Evolutionary conservation across 306 rosid species (phyloP), one percentile per base, ranked within the genome.

Genomic region (Morella rubra): DNA sequence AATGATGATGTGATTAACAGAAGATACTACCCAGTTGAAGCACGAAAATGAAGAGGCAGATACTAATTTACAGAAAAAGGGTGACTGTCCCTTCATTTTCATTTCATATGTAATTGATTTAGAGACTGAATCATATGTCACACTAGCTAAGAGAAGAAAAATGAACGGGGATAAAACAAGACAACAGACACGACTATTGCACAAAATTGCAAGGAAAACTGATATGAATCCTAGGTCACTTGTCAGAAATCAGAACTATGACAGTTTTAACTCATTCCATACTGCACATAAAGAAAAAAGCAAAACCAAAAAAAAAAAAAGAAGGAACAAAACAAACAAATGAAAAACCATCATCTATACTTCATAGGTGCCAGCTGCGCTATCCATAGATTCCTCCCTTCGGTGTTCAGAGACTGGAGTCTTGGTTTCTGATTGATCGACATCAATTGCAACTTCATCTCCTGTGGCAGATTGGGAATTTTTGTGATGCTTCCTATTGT

Each of bases 351-450:
- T 69, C 27, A 22, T 81, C 89, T 89, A 96, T 75, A 85, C 64
- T 75, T 92, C 92, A 83, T 76, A 90, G 73, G 81, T 83, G 83
- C 89, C 97, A 65, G 82, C 81, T 50, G 81, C 72, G 82, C 99
- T 92, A 80, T 96, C 99, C 79, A 87, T 81, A 44, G 99, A 96
- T 55, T 88, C 98, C n/a, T 92, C 93, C 80, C 99, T 89, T 47
- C 82, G 47, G 76, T 95, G 98, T 54, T 82, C 83, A 40, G 83
- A 51, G 71, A 68, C 69, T 60, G 79, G 64, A 78, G 49, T 74
- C 82, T 73, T 90, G 65, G 81, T 79, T 60, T 92, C 96, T 52
- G 77, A 62, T 67, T 80, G 90, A 77, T 90, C 91, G 54, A 89
- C 52, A 52, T 91, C 97, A 6, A 91, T 80, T 20, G 87, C 47